Base-by-base conservation (phyloP, 2,329 filamentous ascomycete genomes). In the Sarocladium brachiariae region DNA sequence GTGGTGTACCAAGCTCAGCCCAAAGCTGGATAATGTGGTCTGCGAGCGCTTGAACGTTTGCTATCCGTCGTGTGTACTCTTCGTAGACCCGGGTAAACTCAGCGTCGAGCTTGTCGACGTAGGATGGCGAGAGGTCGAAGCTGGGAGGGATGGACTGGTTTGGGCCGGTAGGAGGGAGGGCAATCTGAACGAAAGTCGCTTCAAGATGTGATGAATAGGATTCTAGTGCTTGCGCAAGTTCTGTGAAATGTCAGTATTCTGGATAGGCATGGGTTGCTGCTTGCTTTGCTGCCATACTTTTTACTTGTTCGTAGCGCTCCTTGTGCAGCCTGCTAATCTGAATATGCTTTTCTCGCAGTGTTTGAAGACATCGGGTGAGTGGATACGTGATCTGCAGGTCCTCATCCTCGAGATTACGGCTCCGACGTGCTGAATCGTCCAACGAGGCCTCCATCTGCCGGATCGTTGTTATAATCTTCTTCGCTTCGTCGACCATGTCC, bases 191-290 rank as follows among this genome's bases (percentile, higher is more conserved):
- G 65, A 97, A 97, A 2, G 86, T 86, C 10, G 88, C 74, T 66
- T 99, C 93, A 43, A 99, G 86, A 65, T 97, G 93, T 9, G 89
- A 95, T 1, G 93, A 95, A 66, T 97, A 99, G 4, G 92, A 96
- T 65, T 96, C 86, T 48, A 99, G 84, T 3, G 92, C 92, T 68
- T 95, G 83, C 21, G 90, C 90, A 56, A 99, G 86, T 75, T 96
- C 89, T 95, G 59, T 34, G 34, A 41, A 5, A 13, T 1, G 54
- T 58, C 37, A 60, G 59, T 33, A 45, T 19, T 8, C 39, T 41
- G 30, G 27, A 19, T 14, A 34, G 27, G 41, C 3, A 9, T 6
- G 5, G 33, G 4, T 34, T 24, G 25, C 10, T 14, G 46, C 4
- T 25, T 8, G 39, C 21, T 8, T 16, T 3, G 39, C 25, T 7